These are phyloP conservation scores for Nicotiana knightiana DNA, from an alignment of 257 asterid species.

Conservation along the genomic window DNA sequence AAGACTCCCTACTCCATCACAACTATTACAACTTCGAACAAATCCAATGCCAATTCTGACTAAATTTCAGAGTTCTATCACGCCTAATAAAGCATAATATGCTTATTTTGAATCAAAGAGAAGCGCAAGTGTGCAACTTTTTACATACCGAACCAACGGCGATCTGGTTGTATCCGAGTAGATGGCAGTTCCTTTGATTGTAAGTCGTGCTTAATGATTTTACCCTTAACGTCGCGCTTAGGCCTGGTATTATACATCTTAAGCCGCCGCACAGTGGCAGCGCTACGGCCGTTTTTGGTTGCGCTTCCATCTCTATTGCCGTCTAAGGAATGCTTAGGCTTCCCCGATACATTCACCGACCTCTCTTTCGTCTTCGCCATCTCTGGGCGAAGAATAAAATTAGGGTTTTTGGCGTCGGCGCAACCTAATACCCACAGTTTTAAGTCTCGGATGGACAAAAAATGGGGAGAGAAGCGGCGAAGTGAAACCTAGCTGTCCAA, in stretches of 20 bases:
- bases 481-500: background rate
- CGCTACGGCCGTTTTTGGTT: constrained; percentile 53
- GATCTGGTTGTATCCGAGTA: constrained; percentile 90
- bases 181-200: constrained; percentile 89
- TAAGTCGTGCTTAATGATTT: constrained; percentile 59
- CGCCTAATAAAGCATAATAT: background rate
- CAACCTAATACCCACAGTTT: background rate
- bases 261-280: constrained; percentile 92
- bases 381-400: background rate
- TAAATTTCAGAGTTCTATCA: background rate
- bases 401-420: background rate
- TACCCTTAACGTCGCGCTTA: constrained; percentile 48
- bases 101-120: background rate
- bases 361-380: constrained; percentile 79
- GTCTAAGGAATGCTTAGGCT: constrained; percentile 92
- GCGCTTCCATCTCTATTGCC: constrained; percentile 40
- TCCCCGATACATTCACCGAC: constrained; percentile 81
- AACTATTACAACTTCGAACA: background rate
- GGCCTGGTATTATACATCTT: constrained; percentile 86
- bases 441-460: background rate
- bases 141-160: constrained; percentile 83
- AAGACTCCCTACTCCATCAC: background rate
- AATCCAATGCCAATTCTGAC: background rate
- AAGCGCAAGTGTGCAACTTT: background rate
- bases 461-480: background rate